Evolutionary conservation across 805 yeast genomes (phyloP), one percentile per base, ranked within the genome.

Genomic region (Sungouiella thailandica): DNA sequence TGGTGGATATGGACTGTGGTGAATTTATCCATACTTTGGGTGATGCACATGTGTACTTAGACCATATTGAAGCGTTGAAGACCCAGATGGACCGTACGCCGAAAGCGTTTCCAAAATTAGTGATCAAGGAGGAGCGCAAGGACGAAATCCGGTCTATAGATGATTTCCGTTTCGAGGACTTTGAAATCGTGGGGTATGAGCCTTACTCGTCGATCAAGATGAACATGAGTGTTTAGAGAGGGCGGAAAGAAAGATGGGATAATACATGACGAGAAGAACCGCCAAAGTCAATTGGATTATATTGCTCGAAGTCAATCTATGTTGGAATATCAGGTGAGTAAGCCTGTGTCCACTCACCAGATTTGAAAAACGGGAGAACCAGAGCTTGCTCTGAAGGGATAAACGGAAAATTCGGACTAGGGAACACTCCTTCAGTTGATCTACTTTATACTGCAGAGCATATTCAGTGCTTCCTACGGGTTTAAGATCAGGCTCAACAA

Each of bases 1-100:
- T 93, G n/a, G 88, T 88, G 28, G 95, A 77, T 45, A 80, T 89
- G 85, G 95, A 88, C 46, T 83, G 96, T 40, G 97, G 97, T 26
- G 97, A 89, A 49, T 87, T 93, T 49, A 76, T 90, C 36, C 97
- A 93, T 55, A 88, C 95, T 4, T 62, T 93, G 78, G 99, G 99
- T 16, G 99, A 93, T 58, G 85, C 96, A 1, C 99, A 93, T 55
- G 95, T 93, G 7, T 93, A 93, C 57, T 72, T 77, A 41, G 95
- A 93, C 57, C 99, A 93, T 56, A 76, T 90, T 10, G 96, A 88
- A 36, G 96, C 97, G 1, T 70, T 93, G 42, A 74, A 82, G 47
- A 83, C 78, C 47, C 98, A 93, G 59, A 58, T 85, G 7, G 55
- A 65, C 27, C 78, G 99, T 60, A 58, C 58, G 13, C 97, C 99